These are phyloP conservation scores for Arctostaphylos glauca DNA, from an alignment of 148 eudicot genomes.

Conservation along the genomic window DNA sequence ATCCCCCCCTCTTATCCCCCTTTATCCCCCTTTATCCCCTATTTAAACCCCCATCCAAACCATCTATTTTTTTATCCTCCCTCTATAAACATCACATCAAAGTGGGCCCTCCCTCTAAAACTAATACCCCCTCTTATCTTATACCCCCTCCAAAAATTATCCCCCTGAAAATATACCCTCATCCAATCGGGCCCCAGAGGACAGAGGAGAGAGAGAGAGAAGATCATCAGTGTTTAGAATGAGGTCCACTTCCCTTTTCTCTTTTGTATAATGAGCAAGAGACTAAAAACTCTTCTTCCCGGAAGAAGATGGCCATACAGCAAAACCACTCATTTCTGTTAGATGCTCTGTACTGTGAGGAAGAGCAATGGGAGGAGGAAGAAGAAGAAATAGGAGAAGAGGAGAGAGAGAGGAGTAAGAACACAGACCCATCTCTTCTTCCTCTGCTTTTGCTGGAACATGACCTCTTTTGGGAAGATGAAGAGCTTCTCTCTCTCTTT, in stretches of 20 bases:
- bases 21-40: too few species aligned
- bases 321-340: slow-evolving; percentile 32
- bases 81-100: too few species aligned
- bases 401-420: neutral
- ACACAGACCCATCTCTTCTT: slow-evolving; percentile 18
- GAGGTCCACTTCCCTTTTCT: slow-evolving; percentile 19
- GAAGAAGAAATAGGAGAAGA: slow-evolving; percentile 5
- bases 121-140: too few species aligned
- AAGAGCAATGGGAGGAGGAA: slow-evolving; percentile 43
- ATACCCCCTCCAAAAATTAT: too few species aligned
- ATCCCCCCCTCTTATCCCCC: too few species aligned
- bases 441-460: slow-evolving; percentile 38
- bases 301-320: slow-evolving; percentile 35
- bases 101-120: too few species aligned
- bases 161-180: too few species aligned
- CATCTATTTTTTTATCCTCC: too few species aligned
- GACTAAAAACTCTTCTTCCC: slow-evolving; percentile 20
- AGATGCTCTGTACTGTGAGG: slow-evolving; percentile 73
- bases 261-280: slow-evolving; percentile 28
- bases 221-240: slow-evolving; percentile 16
- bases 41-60: too few species aligned
- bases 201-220: slow-evolving; percentile 23
- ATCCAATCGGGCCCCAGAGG: slow-evolving; percentile 23
- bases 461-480: slow-evolving; percentile 64
- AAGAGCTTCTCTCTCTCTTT: slow-evolving; percentile 54